These are phyloP conservation scores for Colletotrichum tanaceti DNA, from an alignment of 2,329 filamentous ascomycete genomes.

Conservation along the genomic window DNA sequence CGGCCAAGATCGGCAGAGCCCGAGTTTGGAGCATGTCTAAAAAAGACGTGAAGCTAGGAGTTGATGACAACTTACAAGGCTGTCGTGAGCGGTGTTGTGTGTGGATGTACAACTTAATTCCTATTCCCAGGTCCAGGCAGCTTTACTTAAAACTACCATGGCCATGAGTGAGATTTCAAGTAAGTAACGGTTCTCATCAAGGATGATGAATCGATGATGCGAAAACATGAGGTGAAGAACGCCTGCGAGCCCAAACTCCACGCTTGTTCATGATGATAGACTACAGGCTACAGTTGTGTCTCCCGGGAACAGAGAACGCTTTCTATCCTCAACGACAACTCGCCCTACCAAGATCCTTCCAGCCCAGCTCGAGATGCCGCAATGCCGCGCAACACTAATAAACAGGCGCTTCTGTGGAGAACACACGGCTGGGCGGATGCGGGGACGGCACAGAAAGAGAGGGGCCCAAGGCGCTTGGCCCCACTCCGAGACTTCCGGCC, in stretches of 20 bases:
- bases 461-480: not conserved
- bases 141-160: no score
- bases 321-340: no score
- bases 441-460: not conserved
- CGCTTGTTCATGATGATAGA: no score
- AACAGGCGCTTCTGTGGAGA: not conserved
- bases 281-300: no score
- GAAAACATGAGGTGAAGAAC: no score
- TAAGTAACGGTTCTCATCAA: no score
- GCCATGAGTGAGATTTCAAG: no score
- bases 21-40: not conserved
- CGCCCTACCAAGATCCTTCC: no score
- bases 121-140: not conserved
- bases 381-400: not conserved
- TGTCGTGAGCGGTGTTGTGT: not conserved
- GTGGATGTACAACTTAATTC: not conserved
- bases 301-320: not conserved
- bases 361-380: not conserved
- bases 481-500: conserved; percentile 30
- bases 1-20: not conserved
- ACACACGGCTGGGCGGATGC: not conserved
- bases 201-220: no score
- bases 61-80: no score
- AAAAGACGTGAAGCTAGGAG: not conserved
- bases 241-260: no score